Evolutionary conservation across 768 basidiomycete genomes (phyloP).

Genomic region (Amanita pallidorosea): DNA sequence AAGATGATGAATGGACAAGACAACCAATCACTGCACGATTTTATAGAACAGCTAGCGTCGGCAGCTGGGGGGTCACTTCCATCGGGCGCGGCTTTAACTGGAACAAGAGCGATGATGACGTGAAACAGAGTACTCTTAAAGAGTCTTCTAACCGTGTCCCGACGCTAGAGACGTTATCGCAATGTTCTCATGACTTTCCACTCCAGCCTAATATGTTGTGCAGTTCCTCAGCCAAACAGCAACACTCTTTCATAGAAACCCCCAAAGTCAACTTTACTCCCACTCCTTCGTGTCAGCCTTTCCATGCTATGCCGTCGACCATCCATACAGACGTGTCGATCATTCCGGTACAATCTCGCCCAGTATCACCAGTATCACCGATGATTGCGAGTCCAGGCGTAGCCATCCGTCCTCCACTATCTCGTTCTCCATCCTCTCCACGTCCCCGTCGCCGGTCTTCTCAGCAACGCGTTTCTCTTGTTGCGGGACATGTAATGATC

Average conservation of each 20-base stretch:
- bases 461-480: conserved; percentile 74
- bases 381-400: conserved; percentile 10
- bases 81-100: conserved; percentile 79
- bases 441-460: conserved; percentile 71
- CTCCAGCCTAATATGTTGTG: conserved; percentile 10
- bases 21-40: conserved; percentile 36
- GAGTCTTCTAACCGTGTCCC: conserved; percentile 7
- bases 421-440: conserved; percentile 45
- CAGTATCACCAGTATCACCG: conserved; percentile 26
- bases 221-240: conserved; percentile 24
- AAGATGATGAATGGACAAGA: conserved; percentile 61
- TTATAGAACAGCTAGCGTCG: conserved; percentile 55
- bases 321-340: conserved; percentile 14
- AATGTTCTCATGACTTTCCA: conserved; percentile 11
- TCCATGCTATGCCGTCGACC: conserved; percentile 16
- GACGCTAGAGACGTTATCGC: conserved; percentile 11
- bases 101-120: conserved; percentile 32
- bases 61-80: conserved; percentile 80
- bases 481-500: conserved; percentile 74
- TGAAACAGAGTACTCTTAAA: conserved; percentile 9
- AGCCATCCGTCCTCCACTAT: conserved; percentile 14
- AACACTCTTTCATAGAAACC: conserved; percentile 23
- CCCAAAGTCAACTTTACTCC: conserved; percentile 17
- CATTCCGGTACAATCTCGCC: conserved; percentile 22
- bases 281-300: conserved; percentile 14